Percentiles rank a stretch among this genome's conserved stretches.
These are phyloP conservation scores for Gypsophila paniculata DNA, from an alignment of 179 eudicot genomes.

Conservation along the genomic window DNA sequence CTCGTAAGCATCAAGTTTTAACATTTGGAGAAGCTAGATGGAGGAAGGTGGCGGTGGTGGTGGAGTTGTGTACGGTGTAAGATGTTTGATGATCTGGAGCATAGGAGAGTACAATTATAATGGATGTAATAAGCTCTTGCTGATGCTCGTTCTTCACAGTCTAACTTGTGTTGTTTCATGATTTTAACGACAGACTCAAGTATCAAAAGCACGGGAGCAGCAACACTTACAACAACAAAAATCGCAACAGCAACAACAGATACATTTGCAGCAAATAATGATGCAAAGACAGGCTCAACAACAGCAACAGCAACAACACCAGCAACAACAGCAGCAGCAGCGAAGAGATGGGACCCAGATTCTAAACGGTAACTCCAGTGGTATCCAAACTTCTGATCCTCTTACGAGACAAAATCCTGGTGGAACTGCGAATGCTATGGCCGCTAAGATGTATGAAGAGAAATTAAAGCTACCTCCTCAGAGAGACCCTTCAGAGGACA, in stretches of 20 bases:
- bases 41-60: not conserved
- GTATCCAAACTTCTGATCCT: slow-evolving; percentile 32
- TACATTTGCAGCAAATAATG: slow-evolving; percentile 18
- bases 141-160: not conserved
- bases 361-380: slow-evolving; percentile 35
- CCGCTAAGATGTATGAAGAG: slow-evolving; percentile 44
- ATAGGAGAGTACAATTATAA: not conserved
- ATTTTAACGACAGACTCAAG: slow-evolving; percentile 32
- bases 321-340: slow-evolving; percentile 33
- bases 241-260: slow-evolving; percentile 31
- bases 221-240: slow-evolving; percentile 28
- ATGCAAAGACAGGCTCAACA: slow-evolving; percentile 23
- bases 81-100: not conserved
- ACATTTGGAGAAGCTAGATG: not conserved
- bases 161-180: slow-evolving; percentile 1
- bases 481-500: slow-evolving; percentile 42
- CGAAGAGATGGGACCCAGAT: slow-evolving; percentile 36
- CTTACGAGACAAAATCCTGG: slow-evolving; percentile 38
- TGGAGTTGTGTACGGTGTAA: not conserved
- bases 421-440: slow-evolving; percentile 37
- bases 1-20: not conserved
- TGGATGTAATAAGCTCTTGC: not conserved
- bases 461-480: slow-evolving; percentile 38
- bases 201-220: slow-evolving; percentile 36
- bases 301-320: slow-evolving; percentile 29